These are phyloP conservation scores for Teratosphaeria zuluensis DNA, from an alignment of 2,329 filamentous ascomycete genomes.

Conservation along the genomic window DNA sequence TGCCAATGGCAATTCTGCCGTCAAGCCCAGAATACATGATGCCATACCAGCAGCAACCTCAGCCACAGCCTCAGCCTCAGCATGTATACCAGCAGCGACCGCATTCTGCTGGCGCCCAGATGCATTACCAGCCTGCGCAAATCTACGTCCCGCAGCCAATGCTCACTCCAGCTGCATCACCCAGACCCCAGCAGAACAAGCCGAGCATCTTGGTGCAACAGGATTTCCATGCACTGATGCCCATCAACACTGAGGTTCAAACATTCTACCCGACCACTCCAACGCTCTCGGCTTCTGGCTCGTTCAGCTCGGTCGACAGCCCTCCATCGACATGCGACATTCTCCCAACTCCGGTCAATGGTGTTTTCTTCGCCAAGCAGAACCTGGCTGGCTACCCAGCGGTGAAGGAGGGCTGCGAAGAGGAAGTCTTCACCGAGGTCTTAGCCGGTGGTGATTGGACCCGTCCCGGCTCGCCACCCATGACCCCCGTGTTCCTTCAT, in stretches of 20 bases:
- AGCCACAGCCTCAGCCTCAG: slow-evolving; percentile 20
- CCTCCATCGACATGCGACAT: slow-evolving; percentile 66
- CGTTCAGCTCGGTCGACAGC: slow-evolving; percentile 77
- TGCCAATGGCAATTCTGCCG: slow-evolving; percentile 35
- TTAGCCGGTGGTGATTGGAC: slow-evolving; percentile 68
- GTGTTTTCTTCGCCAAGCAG: slow-evolving; percentile 29
- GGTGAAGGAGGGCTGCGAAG: slow-evolving; percentile 62
- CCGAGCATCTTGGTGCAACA: slow-evolving; percentile 59
- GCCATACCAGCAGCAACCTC: slow-evolving; percentile 37
- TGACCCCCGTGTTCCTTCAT: slow-evolving; percentile 73
- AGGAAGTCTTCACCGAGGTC: slow-evolving; percentile 61
- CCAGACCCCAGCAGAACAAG: slow-evolving; percentile 64
- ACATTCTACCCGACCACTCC: slow-evolving; percentile 77
- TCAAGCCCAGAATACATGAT: slow-evolving; percentile 37
- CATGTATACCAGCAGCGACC: slow-evolving; percentile 27
- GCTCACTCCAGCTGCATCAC: slow-evolving; percentile 68
- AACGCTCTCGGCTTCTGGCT: slow-evolving; percentile 74
- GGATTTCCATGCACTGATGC: slow-evolving; percentile 30
- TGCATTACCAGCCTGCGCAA: slow-evolving; percentile 35
- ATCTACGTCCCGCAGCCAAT: slow-evolving; percentile 50
- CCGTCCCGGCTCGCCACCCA: slow-evolving; percentile 67
- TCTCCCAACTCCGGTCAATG: slow-evolving; percentile 71
- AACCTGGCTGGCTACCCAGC: slow-evolving; percentile 44
- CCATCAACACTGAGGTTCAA: slow-evolving; percentile 66
- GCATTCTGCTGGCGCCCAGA: slow-evolving; percentile 21